phyloP scores from a whole-genome alignment of 768 basidiomycete genomes.

The Boletus reticulatus region DNA sequence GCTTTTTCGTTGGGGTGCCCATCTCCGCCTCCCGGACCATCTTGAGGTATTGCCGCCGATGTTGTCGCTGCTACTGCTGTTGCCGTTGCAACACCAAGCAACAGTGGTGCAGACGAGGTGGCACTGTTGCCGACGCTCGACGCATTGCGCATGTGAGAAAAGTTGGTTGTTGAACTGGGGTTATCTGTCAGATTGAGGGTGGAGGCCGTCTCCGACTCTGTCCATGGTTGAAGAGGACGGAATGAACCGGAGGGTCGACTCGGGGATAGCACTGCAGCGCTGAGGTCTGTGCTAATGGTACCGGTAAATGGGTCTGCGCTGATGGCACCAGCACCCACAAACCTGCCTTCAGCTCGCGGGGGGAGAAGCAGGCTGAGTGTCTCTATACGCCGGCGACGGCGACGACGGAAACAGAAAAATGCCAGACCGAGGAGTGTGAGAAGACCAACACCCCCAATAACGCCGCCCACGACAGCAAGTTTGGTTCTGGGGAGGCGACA shows the following conservation, averaged over 20 bases:
- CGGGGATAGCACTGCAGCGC: not conserved
- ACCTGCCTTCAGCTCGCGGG: constrained; percentile 4
- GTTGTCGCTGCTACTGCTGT: not conserved
- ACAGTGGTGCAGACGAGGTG: not conserved
- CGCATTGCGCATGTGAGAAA: not conserved
- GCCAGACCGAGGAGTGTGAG: constrained; percentile 14
- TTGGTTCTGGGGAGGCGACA: constrained; percentile 6
- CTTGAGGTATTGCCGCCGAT: not conserved
- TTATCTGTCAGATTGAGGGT: not conserved
- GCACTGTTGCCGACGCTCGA: constrained; percentile 6
- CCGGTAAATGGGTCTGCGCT: constrained; percentile 4
- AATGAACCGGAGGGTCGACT: not conserved
- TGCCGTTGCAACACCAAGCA: not conserved
- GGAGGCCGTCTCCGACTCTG: constrained; percentile 1
- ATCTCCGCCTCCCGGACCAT: not conserved
- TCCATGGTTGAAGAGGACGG: constrained; percentile 9
- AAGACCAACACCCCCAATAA: constrained; percentile 19
- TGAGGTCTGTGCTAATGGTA: not conserved
- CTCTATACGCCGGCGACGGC: constrained; percentile 2
- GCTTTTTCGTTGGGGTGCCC: constrained; percentile 16
- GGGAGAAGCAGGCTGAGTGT: constrained; percentile 8
- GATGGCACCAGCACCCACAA: not conserved
- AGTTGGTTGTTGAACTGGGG: not conserved
- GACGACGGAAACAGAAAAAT: constrained; percentile 12
- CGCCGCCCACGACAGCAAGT: constrained; percentile 16